A percentile compares a stretch with the other conserved stretches of the same genome.
Conservation (phyloP, 2,329 filamentous ascomycete species). For the Raffaelea albimanens region DNA sequence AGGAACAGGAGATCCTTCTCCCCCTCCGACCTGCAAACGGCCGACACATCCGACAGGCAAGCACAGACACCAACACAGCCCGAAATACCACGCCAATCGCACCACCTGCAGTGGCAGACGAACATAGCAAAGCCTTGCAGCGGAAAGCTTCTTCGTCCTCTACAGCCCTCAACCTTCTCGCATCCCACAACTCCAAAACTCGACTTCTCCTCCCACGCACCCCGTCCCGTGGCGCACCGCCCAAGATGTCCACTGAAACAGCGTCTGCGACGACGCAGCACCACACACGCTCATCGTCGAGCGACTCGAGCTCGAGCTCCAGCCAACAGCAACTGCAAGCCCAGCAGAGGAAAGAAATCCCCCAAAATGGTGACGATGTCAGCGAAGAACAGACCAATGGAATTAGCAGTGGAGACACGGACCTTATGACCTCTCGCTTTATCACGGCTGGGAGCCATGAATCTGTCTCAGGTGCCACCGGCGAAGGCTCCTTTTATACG, state of each 20-base stretch:
- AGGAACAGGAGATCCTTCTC: too few relatives aligned
- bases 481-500: constrained; percentile 43
- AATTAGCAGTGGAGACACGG: constrained; percentile 32
- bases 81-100: too few relatives aligned
- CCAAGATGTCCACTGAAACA: constrained; percentile 52
- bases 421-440: constrained; percentile 49
- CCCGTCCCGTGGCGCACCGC: constrained; percentile 51
- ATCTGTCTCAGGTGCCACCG: constrained; percentile 37
- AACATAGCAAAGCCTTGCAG: not conserved
- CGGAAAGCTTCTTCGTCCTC: constrained; percentile 1
- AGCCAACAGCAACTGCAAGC: constrained; percentile 25
- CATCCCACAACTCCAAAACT: constrained; percentile 22
- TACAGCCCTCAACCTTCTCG: not conserved
- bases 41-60: too few relatives aligned
- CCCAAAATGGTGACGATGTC: constrained; percentile 16
- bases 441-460: constrained; percentile 32
- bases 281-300: constrained; percentile 19
- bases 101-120: too few relatives aligned
- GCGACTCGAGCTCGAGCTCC: constrained; percentile 16
- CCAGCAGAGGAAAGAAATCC: constrained; percentile 23
- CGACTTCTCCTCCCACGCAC: constrained; percentile 45
- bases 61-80: too few relatives aligned
- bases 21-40: too few relatives aligned
- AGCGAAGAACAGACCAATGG: too few relatives aligned
- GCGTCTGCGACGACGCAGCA: constrained; percentile 19